Evolutionary conservation across 2,329 filamentous ascomycete genomes (phyloP).

Genomic region (Aspergillus carbonarius): DNA sequence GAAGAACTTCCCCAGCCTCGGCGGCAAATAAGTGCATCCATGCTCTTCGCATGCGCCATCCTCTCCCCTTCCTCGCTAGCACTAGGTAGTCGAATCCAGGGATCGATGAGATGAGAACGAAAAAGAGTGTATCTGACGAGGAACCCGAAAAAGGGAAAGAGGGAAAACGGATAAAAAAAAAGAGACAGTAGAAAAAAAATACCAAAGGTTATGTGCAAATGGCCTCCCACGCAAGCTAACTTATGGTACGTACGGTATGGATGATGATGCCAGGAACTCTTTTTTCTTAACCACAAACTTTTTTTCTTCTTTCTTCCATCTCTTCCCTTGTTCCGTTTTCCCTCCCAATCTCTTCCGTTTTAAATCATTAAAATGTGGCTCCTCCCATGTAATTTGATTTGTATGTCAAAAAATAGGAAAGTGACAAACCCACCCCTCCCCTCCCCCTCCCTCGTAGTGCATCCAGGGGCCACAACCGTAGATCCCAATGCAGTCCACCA

Average conservation of each 20-base stretch:
- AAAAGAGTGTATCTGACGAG: neutral
- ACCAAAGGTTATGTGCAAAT: neutral
- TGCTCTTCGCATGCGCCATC: neutral
- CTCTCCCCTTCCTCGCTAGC: neutral
- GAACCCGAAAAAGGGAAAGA: neutral
- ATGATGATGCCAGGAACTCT: neutral
- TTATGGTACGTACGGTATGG: too few species aligned
- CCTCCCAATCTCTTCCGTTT: neutral
- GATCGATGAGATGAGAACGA: neutral
- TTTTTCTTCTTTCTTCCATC: neutral
- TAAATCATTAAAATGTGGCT: constrained; percentile 11
- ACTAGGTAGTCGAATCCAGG: neutral
- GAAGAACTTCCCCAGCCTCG: constrained; percentile 49
- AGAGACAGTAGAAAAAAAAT: neutral
- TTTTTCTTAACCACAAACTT: neutral
- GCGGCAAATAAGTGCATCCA: constrained; percentile 34
- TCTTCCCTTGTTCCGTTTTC: constrained; percentile 4
- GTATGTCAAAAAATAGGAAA: constrained; percentile 31
- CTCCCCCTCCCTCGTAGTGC: too few species aligned
- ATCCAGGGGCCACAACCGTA: too few species aligned
- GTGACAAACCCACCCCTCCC: constrained; percentile 15
- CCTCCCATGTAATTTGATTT: constrained; percentile 33
- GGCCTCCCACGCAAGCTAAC: too few species aligned
- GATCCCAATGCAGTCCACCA: too few species aligned
- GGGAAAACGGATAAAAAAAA: neutral